Evolutionary conservation across 441 rosid genomes (phyloP).

Genomic region (Manihot esculenta): DNA sequence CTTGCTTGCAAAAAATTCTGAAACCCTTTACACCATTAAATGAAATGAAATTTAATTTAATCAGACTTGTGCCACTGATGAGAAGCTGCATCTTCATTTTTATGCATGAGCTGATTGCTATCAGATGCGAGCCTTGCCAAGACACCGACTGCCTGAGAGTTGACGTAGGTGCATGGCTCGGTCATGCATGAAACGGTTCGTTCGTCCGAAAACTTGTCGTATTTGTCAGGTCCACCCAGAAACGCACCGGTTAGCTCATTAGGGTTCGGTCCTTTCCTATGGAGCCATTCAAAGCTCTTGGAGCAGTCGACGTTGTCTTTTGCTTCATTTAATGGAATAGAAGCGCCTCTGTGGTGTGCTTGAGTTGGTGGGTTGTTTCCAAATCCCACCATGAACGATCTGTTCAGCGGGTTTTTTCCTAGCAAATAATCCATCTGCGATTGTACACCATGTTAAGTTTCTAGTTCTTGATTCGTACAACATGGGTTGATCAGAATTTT

Average conservation of each 20-base stretch:
- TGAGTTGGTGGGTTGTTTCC: constrained; percentile 73
- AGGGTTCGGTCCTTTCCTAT: constrained; percentile 54
- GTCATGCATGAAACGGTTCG: constrained; percentile 62
- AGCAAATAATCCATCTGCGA: constrained; percentile 79
- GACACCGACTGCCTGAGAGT: constrained; percentile 66
- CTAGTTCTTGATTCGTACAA: not conserved
- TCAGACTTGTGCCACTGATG: no score
- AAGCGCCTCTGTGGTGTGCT: constrained; percentile 88
- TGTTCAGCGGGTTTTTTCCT: constrained; percentile 65
- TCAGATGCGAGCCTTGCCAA: constrained; percentile 80
- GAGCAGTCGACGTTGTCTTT: constrained; percentile 42
- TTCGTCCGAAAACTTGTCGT: constrained; percentile 59
- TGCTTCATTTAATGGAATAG: constrained; percentile 39
- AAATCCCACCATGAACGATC: constrained; percentile 94
- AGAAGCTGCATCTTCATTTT: no score
- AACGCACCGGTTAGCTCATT: constrained; percentile 89
- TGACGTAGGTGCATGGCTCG: constrained; percentile 90
- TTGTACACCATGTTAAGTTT: no score
- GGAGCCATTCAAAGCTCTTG: constrained; percentile 68
- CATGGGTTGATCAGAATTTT: not conserved
- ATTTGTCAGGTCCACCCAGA: constrained; percentile 81
- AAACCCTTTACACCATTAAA: not conserved
- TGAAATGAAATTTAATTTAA: not conserved
- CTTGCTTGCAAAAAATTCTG: not conserved
- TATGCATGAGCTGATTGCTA: no score